Evolutionary conservation across 345 rosid genomes (phyloP).

Genomic region (Hibiscus mutabilis): DNA sequence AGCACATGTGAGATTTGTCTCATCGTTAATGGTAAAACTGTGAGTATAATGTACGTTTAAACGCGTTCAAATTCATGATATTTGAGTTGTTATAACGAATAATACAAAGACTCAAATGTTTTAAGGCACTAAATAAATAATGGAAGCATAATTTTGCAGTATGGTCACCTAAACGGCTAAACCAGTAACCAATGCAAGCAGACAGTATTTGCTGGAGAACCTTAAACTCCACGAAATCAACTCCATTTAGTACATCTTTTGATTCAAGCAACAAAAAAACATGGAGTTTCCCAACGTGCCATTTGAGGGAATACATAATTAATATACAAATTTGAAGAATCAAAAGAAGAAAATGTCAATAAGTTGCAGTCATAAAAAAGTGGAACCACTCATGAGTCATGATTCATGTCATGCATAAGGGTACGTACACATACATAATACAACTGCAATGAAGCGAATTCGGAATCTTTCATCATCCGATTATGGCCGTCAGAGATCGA

Average conservation of each 20-base stretch:
- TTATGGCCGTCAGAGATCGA: constrained; percentile 45
- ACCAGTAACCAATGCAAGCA: no score
- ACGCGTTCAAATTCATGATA: no score
- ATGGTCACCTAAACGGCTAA: no score
- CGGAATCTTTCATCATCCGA: constrained; percentile 17
- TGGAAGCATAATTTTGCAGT: no score
- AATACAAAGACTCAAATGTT: no score
- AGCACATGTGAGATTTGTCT: no score
- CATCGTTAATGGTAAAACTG: no score
- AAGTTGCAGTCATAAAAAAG: background rate
- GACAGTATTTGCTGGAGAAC: no score
- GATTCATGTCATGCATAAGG: background rate
- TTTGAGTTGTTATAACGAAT: no score
- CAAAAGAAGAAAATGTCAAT: background rate
- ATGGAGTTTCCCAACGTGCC: background rate
- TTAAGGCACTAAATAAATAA: no score
- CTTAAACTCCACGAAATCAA: background rate
- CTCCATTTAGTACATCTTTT: background rate
- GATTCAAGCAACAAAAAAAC: background rate
- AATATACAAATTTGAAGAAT: background rate
- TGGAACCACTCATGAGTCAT: no score
- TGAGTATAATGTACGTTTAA: no score
- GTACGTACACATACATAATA: background rate
- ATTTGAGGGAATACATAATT: background rate
- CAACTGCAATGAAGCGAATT: background rate